phyloP scores from a whole-genome alignment of 129 eudicot species.

The Gnaphalium uliginosum region DNA sequence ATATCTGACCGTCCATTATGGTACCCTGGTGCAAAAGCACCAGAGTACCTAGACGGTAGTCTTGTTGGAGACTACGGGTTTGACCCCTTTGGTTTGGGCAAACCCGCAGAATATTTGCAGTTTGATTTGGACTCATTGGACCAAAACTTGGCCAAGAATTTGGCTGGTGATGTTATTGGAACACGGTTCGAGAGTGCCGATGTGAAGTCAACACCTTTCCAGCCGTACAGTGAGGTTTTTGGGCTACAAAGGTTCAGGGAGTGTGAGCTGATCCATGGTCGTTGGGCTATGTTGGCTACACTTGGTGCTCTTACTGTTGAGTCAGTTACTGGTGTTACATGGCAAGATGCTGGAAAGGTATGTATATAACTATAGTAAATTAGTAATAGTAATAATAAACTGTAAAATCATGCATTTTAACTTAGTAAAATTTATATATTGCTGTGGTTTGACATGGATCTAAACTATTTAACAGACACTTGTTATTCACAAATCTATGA shows the following conservation, averaged over 20 bases:
- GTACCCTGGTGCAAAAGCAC: constrained; percentile 90
- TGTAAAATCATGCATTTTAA: neutral
- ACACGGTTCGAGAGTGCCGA: constrained; percentile 69
- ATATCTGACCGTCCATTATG: constrained; percentile 75
- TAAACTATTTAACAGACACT: too few species aligned
- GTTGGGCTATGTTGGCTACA: constrained; percentile 98
- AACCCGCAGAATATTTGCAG: constrained; percentile 88
- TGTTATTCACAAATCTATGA: too few species aligned
- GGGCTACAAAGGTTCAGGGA: constrained; percentile 94
- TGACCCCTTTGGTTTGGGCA: constrained; percentile 88
- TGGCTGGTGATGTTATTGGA: constrained; percentile 75
- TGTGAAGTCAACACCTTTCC: constrained; percentile 78
- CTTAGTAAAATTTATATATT: too few species aligned
- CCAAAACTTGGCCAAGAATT: constrained; percentile 85
- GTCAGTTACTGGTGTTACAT: constrained; percentile 93
- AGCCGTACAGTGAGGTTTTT: constrained; percentile 91
- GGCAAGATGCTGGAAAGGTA: constrained; percentile 99
- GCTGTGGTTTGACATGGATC: neutral
- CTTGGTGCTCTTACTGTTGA: constrained; percentile 92
- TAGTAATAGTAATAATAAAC: too few species aligned
- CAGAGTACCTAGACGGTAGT: constrained; percentile 76
- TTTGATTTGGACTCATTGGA: constrained; percentile 79
- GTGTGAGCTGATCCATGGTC: constrained; percentile 90
- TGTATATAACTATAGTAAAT: too few species aligned
- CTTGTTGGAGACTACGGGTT: constrained; percentile 90